phyloP scores from a whole-genome alignment of 805 yeast genomes.

The Candida peoriensis region DNA sequence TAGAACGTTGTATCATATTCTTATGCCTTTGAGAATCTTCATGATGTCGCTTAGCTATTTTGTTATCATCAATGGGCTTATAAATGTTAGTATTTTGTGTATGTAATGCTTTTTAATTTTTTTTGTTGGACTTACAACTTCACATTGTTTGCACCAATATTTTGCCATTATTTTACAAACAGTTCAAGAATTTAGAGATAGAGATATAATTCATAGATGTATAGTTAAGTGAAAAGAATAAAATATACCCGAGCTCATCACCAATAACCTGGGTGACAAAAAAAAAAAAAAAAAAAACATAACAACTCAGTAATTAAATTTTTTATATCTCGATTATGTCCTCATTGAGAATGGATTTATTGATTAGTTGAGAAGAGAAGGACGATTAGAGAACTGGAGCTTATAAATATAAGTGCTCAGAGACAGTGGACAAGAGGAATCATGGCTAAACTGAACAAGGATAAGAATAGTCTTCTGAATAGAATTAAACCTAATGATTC shows the following conservation, averaged over 20 bases:
- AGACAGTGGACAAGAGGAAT: too few relatives aligned
- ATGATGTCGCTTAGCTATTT: constrained; percentile 5
- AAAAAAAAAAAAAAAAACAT: neutral
- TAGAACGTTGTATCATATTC: neutral
- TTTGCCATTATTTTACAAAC: constrained; percentile 7
- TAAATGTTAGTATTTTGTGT: neutral
- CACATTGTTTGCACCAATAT: constrained; percentile 8
- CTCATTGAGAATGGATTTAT: too few relatives aligned
- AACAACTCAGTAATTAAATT: too few relatives aligned
- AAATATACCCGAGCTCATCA: too few relatives aligned
- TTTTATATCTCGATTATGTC: too few relatives aligned
- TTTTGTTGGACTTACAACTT: constrained; percentile 6
- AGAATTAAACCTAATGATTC: constrained; percentile 1
- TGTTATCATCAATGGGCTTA: constrained; percentile 7
- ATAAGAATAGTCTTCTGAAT: constrained; percentile 4
- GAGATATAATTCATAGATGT: too few relatives aligned
- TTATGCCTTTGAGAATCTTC: constrained; percentile 4
- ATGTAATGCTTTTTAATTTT: too few relatives aligned
- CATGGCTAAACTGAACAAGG: neutral
- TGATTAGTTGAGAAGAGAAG: too few relatives aligned
- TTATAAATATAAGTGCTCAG: too few relatives aligned
- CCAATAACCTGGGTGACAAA: neutral
- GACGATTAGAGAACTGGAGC: too few relatives aligned
- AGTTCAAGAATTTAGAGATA: too few relatives aligned
- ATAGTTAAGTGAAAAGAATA: too few relatives aligned